phyloP scores from a whole-genome alignment of 2,329 filamentous ascomycete genomes.

The Chaetomium strumarium region DNA sequence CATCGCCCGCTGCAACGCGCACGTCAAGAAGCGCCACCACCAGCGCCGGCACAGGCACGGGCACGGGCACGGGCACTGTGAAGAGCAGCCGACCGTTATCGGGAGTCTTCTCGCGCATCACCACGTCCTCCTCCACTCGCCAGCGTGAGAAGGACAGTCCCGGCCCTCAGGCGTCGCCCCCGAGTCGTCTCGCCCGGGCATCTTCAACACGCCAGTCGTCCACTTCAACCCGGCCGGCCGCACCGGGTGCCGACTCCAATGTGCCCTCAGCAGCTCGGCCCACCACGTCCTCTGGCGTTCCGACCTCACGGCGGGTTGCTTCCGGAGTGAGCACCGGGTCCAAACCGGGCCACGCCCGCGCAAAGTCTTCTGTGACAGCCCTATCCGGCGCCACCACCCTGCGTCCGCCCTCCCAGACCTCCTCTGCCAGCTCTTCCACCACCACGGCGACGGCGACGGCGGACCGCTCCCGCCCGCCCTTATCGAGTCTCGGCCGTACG shows the following conservation, averaged over 20 bases:
- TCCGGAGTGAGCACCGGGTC: conserved; percentile 12
- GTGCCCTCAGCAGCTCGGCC: conserved; percentile 11
- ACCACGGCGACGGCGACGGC: neutral
- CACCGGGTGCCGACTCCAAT: neutral
- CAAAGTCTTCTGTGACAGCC: conserved; percentile 38
- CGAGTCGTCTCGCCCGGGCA: conserved; percentile 2
- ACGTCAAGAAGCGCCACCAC: conserved; percentile 12
- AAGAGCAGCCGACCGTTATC: conserved; percentile 21
- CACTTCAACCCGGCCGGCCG: conserved; percentile 2
- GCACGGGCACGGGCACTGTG: conserved; percentile 22
- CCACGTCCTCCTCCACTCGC: conserved; percentile 7
- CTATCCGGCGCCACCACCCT: conserved; percentile 36
- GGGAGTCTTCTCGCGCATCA: conserved; percentile 21
- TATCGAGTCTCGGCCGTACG: conserved; percentile 6
- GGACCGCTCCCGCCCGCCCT: conserved; percentile 19
- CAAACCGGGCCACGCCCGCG: conserved; percentile 28
- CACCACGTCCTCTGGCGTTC: conserved; percentile 27
- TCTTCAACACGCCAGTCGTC: conserved; percentile 11
- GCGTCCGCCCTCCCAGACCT: conserved; percentile 28
- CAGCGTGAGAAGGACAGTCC: conserved; percentile 1
- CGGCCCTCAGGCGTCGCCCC: neutral
- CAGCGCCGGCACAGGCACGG: conserved; percentile 22
- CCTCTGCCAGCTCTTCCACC: conserved; percentile 14
- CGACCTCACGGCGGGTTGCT: conserved; percentile 10
- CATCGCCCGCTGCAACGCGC: conserved; percentile 2